Percentiles rank a stretch among this genome's conserved stretches.
Conservation (phyloP, 805 yeast genomes). For the Clavispora asparagi region DNA sequence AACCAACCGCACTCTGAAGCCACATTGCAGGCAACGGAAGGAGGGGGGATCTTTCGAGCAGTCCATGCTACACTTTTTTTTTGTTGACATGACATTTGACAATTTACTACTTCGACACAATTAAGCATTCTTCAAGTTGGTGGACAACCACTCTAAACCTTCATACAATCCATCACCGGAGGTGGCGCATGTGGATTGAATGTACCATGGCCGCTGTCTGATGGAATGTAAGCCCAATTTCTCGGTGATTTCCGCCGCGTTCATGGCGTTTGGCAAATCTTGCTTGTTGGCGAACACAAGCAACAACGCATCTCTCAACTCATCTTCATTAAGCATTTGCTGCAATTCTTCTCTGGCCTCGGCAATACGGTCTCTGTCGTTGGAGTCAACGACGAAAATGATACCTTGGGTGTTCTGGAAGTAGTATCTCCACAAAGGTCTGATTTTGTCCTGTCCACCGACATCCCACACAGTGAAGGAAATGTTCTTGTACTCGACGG, state of each 20-base stretch:
- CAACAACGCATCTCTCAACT: conserved; percentile 6
- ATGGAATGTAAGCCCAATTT: conserved; percentile 6
- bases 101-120: not conserved
- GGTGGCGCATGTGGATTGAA: conserved; percentile 5
- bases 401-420: conserved; percentile 6
- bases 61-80: not conserved
- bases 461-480: conserved; percentile 6
- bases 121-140: conserved; percentile 59
- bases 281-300: conserved; percentile 7
- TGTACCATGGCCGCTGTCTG: conserved; percentile 6
- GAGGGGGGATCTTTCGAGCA: too few relatives aligned
- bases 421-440: conserved; percentile 6
- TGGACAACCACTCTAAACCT: conserved; percentile 95
- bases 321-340: conserved; percentile 6
- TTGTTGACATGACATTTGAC: not conserved
- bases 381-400: conserved; percentile 4
- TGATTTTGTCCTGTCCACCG: conserved; percentile 6
- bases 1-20: too few relatives aligned
- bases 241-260: conserved; percentile 5
- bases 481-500: conserved; percentile 6
- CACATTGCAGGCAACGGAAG: too few relatives aligned
- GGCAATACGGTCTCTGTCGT: conserved; percentile 5
- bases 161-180: conserved; percentile 43
- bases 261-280: conserved; percentile 7
- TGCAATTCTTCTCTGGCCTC: conserved; percentile 5